phyloP scores from a whole-genome alignment of 148 eudicot species.

The Spergularia bocconei region DNA sequence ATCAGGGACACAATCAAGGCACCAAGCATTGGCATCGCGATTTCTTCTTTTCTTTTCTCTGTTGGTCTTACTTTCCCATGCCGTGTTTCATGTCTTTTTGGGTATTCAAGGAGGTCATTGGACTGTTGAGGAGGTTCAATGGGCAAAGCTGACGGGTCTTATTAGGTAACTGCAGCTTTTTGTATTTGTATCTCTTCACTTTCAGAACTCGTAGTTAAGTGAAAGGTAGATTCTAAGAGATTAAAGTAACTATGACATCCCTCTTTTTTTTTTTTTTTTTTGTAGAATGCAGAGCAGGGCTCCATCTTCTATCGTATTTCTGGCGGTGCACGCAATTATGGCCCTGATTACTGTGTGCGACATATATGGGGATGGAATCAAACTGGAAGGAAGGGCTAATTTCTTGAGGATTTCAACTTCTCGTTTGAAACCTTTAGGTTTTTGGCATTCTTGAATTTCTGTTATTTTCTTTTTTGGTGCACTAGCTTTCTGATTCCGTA shows the following conservation, averaged over 20 bases:
- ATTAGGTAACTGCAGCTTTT: conserved; percentile 22
- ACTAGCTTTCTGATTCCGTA: neutral
- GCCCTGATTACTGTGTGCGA: conserved; percentile 34
- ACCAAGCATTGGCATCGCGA: conserved; percentile 26
- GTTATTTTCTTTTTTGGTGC: neutral
- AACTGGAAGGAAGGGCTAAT: conserved; percentile 9
- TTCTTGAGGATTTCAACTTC: conserved; percentile 23
- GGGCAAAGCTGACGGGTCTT: conserved; percentile 40
- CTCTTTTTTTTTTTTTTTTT: neutral
- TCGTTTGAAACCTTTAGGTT: conserved; percentile 31
- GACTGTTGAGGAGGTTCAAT: conserved; percentile 27
- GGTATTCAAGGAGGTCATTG: conserved; percentile 31
- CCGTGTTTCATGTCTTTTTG: conserved; percentile 26
- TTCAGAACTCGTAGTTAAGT: neutral
- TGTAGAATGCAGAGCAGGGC: conserved; percentile 28
- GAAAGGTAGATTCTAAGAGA: neutral
- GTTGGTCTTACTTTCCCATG: conserved; percentile 35
- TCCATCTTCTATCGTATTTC: conserved; percentile 26
- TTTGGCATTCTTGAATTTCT: neutral
- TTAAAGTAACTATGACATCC: neutral
- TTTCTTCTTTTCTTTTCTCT: conserved; percentile 31
- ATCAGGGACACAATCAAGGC: conserved; percentile 31
- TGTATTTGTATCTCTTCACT: conserved; percentile 1
- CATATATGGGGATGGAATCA: conserved; percentile 23
- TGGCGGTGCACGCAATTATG: conserved; percentile 30